A percentile compares a stretch with the other conserved stretches of the same genome.
These are phyloP conservation scores for Rhodocollybia butyracea DNA, from an alignment of 768 basidiomycete species.

Conservation along the genomic window DNA sequence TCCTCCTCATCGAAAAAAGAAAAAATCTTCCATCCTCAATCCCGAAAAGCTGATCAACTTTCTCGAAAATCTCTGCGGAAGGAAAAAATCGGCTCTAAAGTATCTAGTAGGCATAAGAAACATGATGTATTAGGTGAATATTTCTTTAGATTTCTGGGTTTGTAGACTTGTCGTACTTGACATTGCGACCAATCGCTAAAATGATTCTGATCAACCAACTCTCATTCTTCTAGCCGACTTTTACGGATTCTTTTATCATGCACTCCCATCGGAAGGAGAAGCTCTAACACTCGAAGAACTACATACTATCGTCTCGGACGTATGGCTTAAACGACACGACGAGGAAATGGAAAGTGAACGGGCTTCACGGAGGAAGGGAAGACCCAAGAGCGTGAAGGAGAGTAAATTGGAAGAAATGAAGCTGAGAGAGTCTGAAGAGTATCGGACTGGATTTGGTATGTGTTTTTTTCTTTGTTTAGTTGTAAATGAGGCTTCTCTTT, in stretches of 20 bases:
- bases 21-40: conserved; percentile 80
- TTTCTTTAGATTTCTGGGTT: no score
- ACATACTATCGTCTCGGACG: conserved; percentile 57
- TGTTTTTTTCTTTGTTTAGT: conserved; percentile 6
- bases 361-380: conserved; percentile 61
- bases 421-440: conserved; percentile 64
- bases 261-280: conserved; percentile 57
- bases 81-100: conserved; percentile 55
- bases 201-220: no score
- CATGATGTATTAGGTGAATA: conserved; percentile 49
- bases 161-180: no score
- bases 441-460: conserved; percentile 80
- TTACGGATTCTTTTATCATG: conserved; percentile 74
- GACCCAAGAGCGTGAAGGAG: conserved; percentile 72
- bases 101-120: conserved; percentile 55
- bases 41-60: conserved; percentile 79
- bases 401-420: conserved; percentile 67
- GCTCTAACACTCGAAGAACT: conserved; percentile 61
- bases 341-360: conserved; percentile 60
- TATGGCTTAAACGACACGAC: conserved; percentile 77
- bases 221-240: conserved; percentile 49
- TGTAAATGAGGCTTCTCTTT: conserved; percentile 1
- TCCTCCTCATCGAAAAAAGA: conserved; percentile 62
- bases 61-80: conserved; percentile 66
- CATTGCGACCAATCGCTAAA: no score